Base-by-base conservation (phyloP, 495 filamentous ascomycete species). In the Aspergillus cristatus region DNA sequence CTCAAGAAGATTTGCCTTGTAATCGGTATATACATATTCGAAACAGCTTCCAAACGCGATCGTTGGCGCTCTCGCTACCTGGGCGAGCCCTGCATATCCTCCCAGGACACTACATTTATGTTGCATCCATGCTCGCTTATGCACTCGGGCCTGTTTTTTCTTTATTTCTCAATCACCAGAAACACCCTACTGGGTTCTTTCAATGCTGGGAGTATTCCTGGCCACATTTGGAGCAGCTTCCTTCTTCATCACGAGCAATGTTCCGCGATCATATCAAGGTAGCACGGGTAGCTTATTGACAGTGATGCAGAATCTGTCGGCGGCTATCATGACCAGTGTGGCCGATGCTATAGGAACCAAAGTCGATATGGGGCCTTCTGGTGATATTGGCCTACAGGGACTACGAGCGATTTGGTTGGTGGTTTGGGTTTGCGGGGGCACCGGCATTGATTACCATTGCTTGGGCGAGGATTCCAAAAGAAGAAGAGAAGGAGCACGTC, bases 401-500 rank as follows among this genome's bases (percentile, higher is more conserved):
- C 30, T 71, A 13, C 53, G 52, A 17, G 63, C 65, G 0, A 61
- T 67, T 14, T 71, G 67, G n/a, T n/a, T n/a, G n/a, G 69, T 73
- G 67, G 66, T 68, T 71, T 46, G 63, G 52, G 0, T 41, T 72
- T 18, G 60, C 38, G 0, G 49, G 49, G 18, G 29, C 55, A n/a
- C 65, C 64, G 10, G 66, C 60, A 8, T 38, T 60, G 7, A 63
- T 72, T 24, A 67, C 62, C 1, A 45, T 55, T 7, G 48, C 55
- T 3, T 53, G 55, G 47, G 64, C 68, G 26, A 47, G 66, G 30
- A 68, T 70, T 39, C 61, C 59, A 0, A 68, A 67, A 47, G 61
- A 65, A 16, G 67, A 71, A 37, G 67, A 72, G 43, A 69, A 71
- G 43, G 67, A 71, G 33, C 68, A 72, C 46, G 64, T 72, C 47